A percentile compares a stretch with the other conserved stretches of the same genome.
These are phyloP conservation scores for Penicillium malachiteum DNA, from an alignment of 495 filamentous ascomycete species.

Conservation along the genomic window DNA sequence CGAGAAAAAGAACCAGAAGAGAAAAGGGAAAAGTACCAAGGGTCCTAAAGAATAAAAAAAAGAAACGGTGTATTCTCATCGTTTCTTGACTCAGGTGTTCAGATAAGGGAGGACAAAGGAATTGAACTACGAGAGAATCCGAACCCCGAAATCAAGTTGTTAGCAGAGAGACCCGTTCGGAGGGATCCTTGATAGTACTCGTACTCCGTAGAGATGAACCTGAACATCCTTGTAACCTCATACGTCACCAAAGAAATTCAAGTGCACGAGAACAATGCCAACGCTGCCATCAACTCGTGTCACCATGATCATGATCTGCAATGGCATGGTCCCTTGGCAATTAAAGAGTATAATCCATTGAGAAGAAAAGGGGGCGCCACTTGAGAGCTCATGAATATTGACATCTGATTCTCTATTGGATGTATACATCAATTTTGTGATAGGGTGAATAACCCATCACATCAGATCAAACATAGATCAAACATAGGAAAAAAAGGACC, in stretches of 20 bases:
- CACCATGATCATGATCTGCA: conserved; percentile 7
- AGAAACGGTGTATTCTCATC: not conserved
- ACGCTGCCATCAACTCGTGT: conserved; percentile 6
- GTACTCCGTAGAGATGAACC: not conserved
- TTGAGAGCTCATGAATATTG: too few relatives aligned
- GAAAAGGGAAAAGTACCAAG: not conserved
- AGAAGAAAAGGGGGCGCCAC: too few relatives aligned
- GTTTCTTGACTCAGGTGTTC: not conserved
- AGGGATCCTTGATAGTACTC: not conserved
- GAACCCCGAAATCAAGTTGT: too few relatives aligned
- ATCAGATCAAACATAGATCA: too few relatives aligned
- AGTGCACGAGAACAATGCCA: not conserved
- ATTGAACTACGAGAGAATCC: too few relatives aligned
- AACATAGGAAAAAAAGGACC: not conserved
- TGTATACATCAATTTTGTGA: too few relatives aligned
- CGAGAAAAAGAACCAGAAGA: not conserved
- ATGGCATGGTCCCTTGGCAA: not conserved
- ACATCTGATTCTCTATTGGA: too few relatives aligned
- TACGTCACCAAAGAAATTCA: not conserved
- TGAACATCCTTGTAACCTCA: conserved; percentile 1
- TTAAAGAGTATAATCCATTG: not conserved
- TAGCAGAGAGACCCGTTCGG: conserved; percentile 1
- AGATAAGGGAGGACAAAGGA: not conserved
- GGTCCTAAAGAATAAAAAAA: not conserved
- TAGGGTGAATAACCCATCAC: too few relatives aligned